Evolutionary conservation across 2,329 filamentous ascomycete genomes (phyloP).

Genomic region (Cadophora sp.): DNA sequence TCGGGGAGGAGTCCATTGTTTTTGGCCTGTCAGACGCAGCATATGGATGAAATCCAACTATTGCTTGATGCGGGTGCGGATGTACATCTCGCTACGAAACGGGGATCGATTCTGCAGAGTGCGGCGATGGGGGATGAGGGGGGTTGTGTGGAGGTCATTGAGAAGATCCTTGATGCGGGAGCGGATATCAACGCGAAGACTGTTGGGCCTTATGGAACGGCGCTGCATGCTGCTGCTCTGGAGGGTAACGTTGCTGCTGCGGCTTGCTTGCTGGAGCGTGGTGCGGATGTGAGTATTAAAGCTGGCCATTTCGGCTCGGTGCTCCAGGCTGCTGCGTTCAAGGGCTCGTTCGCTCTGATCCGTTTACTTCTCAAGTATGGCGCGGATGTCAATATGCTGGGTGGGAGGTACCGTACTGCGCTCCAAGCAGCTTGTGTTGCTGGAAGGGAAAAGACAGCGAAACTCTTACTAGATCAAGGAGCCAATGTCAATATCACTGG

Average conservation of each 20-base stretch:
- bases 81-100: not conserved
- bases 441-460: not conserved
- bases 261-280: not conserved
- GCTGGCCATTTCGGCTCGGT: not conserved
- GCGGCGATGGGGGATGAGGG: not conserved
- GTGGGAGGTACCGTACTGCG: slow-evolving; percentile 10
- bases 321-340: slow-evolving; percentile 6
- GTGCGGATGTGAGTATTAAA: not conserved
- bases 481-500: slow-evolving; percentile 14
- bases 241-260: not conserved
- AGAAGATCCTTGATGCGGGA: slow-evolving; percentile 5
- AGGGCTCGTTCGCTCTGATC: not conserved
- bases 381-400: slow-evolving; percentile 8
- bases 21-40: not conserved
- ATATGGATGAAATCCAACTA: not conserved
- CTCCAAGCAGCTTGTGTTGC: slow-evolving; percentile 13
- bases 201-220: slow-evolving; percentile 3
- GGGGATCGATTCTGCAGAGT: slow-evolving; percentile 2
- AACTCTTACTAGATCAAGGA: not conserved
- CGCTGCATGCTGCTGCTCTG: slow-evolving; percentile 1
- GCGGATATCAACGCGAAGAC: slow-evolving; percentile 9
- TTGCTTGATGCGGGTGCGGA: not conserved
- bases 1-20: not conserved
- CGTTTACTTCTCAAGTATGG: not conserved
- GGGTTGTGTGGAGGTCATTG: slow-evolving; percentile 1